Conservation (phyloP, 257 asterid species). For the Nicotiana sylvestris region DNA sequence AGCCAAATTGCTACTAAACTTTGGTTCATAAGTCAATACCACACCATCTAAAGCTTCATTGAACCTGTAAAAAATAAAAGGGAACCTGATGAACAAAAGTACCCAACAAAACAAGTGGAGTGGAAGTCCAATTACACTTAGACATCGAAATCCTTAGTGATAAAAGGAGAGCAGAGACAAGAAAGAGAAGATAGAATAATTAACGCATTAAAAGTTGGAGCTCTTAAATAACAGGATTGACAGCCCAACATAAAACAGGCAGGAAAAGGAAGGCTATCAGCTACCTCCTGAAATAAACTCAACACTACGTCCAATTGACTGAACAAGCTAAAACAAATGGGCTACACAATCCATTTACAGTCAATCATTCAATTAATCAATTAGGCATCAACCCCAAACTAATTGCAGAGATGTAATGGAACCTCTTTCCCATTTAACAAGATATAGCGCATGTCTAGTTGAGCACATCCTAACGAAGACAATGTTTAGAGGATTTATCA, state of each 20-base stretch:
- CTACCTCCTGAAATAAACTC: neutral
- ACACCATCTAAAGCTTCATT: conserved; percentile 74
- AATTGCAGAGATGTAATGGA: too few species aligned
- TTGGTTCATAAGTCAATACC: conserved; percentile 71
- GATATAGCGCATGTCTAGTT: neutral
- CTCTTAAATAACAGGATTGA: neutral
- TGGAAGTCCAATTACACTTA: neutral
- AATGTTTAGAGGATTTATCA: neutral
- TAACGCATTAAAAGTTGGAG: neutral
- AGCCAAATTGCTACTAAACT: conserved; percentile 34
- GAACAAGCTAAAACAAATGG: neutral
- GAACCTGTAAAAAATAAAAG: conserved; percentile 37
- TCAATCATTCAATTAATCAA: neutral
- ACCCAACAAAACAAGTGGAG: neutral
- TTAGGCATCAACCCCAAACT: too few species aligned
- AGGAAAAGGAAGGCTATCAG: neutral
- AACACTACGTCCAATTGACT: neutral
- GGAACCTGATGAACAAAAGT: neutral
- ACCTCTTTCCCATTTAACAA: too few species aligned
- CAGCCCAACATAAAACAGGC: neutral
- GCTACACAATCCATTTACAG: neutral
- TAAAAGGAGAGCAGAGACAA: neutral
- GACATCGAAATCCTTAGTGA: neutral
- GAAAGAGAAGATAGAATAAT: neutral
- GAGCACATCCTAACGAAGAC: neutral